These are phyloP conservation scores for Fomitopsis schrenkii DNA, from an alignment of 1,284 basidiomycete genomes.

Conservation along the genomic window DNA sequence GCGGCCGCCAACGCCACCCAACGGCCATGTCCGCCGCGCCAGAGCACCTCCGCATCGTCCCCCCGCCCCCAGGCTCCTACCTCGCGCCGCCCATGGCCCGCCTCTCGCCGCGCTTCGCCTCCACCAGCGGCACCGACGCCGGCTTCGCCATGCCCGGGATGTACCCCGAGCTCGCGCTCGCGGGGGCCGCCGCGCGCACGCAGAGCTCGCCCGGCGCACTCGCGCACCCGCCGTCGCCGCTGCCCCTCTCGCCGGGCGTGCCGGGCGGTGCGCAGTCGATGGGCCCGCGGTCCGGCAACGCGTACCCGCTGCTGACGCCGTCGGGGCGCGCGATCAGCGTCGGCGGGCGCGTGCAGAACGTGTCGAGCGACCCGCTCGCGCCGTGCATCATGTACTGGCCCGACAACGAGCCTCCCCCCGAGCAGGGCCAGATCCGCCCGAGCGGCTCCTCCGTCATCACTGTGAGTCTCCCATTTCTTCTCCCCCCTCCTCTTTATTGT, in stretches of 20 bases:
- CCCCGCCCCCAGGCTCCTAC: conserved; percentile 15
- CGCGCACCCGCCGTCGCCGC: not conserved
- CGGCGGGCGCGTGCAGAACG: conserved; percentile 73
- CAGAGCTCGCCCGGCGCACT: conserved; percentile 1
- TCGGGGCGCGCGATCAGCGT: conserved; percentile 69
- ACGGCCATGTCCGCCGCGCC: conserved; percentile 16
- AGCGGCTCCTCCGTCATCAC: conserved; percentile 45
- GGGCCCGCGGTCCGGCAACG: conserved; percentile 28
- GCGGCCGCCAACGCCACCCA: conserved; percentile 50
- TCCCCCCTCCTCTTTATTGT: not conserved
- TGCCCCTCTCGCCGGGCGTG: not conserved
- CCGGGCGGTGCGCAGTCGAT: conserved; percentile 14
- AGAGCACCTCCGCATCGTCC: conserved; percentile 13
- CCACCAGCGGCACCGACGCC: not conserved
- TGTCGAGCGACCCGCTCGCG: conserved; percentile 61
- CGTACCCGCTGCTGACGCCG: conserved; percentile 69
- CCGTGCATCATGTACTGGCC: conserved; percentile 86
- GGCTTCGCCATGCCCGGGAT: not conserved
- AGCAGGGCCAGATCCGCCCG: conserved; percentile 72
- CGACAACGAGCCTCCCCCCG: conserved; percentile 76
- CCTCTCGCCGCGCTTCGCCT: conserved; percentile 19
- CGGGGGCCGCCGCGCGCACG: not conserved
- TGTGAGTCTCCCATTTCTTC: conserved; percentile 34
- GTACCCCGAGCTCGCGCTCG: conserved; percentile 1
- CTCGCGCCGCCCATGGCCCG: conserved; percentile 16